Conservation (phyloP, 192 early-diverging fungal species). For the Coemansia erecta region DNA sequence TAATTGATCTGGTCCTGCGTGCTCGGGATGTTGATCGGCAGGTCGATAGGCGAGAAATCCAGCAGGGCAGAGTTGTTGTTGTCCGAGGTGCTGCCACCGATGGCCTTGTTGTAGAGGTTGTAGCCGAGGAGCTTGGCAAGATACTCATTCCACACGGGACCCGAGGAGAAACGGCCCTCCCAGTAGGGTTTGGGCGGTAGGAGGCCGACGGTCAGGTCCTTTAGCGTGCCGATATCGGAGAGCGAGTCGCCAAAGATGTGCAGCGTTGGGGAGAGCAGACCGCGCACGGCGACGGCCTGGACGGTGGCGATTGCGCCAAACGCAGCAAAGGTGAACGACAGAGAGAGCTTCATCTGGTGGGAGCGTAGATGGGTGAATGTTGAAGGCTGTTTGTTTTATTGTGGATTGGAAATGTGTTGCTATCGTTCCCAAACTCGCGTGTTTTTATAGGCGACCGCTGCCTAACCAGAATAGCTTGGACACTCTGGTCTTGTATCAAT, state of each 20-base stretch:
- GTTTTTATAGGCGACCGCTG: too few relatives aligned
- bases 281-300: conserved; percentile 3
- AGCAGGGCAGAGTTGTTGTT: conserved; percentile 4
- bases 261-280: conserved; percentile 1
- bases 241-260: conserved; percentile 33
- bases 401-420: background rate
- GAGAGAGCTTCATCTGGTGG: background rate
- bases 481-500: too few relatives aligned
- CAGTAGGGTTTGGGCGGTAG: conserved; percentile 21
- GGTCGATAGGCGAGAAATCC: conserved; percentile 7
- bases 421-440: too few relatives aligned
- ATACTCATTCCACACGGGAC: conserved; percentile 32
- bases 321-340: background rate
- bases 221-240: conserved; percentile 22
- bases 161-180: conserved; percentile 19
- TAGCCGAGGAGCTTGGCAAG: conserved; percentile 3
- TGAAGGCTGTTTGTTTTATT: background rate
- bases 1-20: conserved; percentile 16
- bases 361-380: too few relatives aligned
- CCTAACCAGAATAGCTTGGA: too few relatives aligned
- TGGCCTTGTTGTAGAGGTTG: conserved; percentile 13
- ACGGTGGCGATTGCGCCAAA: background rate
- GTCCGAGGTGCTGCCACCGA: conserved; percentile 9
- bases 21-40: conserved; percentile 19
- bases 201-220: conserved; percentile 12